Base-by-base conservation (phyloP, 2,329 filamentous ascomycete genomes). In the Fusarium incarnatum region DNA sequence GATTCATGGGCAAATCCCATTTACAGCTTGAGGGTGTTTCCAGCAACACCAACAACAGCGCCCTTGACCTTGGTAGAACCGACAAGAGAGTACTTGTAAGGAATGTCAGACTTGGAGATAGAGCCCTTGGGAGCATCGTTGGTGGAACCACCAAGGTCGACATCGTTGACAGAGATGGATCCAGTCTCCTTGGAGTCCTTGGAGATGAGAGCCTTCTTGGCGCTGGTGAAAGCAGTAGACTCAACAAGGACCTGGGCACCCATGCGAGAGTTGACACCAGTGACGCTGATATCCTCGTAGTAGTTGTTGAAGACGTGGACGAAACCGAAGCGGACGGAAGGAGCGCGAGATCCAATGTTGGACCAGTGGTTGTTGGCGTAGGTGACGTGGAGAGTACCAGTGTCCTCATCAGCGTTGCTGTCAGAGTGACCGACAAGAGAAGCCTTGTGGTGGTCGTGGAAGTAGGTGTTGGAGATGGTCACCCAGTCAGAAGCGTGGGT, bases 351-450 rank as follows among this genome's bases (percentile, higher is more conserved):
- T 83, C 90, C 88, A 76, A 91, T 79, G 82, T 91, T 90, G 70
- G 76, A 75, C 84, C 84, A 91, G 82, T 87, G 83, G 85, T 92
- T 92, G 83, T 91, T 87, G 80, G 85, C 84, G 77, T 89, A 90
- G 59, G 90, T 92, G 57, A 92, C 82, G 75, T 82, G 86, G 47
- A 92, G 83, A 75, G 89, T 83, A 69, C 89, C 89, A 10, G 76
- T 86, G 80, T 92, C 90, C 75, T 89, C 86, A 45, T 71, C 78
- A 20, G 74, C 79, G 80, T 89, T 89, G 79, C 60, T 83, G 81
- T 90, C 86, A 18, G 83, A 86, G 84, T 90, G 88, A 22, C 86
- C 88, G 67, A 90, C 80, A 18, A 90, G 83, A 1, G 86, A 88
- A 37, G 82, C 85, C 79, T 90, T 90, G 81, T 82, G 89, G 76